These are phyloP conservation scores for Arthrobotrys megalospora DNA, from an alignment of 2,329 filamentous ascomycete genomes.

Conservation along the genomic window DNA sequence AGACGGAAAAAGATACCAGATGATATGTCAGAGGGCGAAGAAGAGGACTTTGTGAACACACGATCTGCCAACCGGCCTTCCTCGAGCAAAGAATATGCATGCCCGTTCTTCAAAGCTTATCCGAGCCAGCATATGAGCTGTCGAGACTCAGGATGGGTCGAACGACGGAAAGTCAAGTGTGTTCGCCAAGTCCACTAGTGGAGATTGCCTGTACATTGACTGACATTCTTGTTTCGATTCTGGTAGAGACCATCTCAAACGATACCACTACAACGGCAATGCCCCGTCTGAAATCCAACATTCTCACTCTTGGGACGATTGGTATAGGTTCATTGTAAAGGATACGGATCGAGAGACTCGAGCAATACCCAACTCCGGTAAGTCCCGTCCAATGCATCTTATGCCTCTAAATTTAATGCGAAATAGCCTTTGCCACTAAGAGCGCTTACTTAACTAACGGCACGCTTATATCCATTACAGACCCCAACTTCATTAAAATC, in stretches of 20 bases:
- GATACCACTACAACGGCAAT: slow-evolving; percentile 50
- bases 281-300: slow-evolving; percentile 50
- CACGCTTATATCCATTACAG: slow-evolving; percentile 25
- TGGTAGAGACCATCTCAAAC: slow-evolving; percentile 51
- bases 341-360: slow-evolving; percentile 46
- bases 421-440: slow-evolving; percentile 11
- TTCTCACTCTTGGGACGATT: slow-evolving; percentile 57
- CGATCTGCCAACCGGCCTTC: slow-evolving; percentile 19
- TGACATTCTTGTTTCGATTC: slow-evolving; percentile 24
- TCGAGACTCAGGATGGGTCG: slow-evolving; percentile 47
- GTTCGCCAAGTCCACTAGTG: slow-evolving; percentile 23
- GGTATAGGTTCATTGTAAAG: slow-evolving; percentile 56
- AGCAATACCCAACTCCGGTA: slow-evolving; percentile 51
- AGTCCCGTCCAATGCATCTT: slow-evolving; percentile 30
- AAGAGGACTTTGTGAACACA: slow-evolving; percentile 27
- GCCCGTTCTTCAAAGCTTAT: slow-evolving; percentile 55
- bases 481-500: slow-evolving; percentile 52
- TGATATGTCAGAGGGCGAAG: slow-evolving; percentile 45
- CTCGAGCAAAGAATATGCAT: slow-evolving; percentile 51
- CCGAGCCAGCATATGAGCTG: slow-evolving; percentile 51
- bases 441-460: slow-evolving; percentile 34
- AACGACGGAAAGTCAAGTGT: slow-evolving; percentile 58
- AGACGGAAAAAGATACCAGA: slow-evolving; percentile 46
- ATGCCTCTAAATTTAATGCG: slow-evolving; percentile 4
- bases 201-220: not conserved